These are phyloP conservation scores for Linderniella brevidens DNA, from an alignment of 257 asterid species.

Conservation along the genomic window DNA sequence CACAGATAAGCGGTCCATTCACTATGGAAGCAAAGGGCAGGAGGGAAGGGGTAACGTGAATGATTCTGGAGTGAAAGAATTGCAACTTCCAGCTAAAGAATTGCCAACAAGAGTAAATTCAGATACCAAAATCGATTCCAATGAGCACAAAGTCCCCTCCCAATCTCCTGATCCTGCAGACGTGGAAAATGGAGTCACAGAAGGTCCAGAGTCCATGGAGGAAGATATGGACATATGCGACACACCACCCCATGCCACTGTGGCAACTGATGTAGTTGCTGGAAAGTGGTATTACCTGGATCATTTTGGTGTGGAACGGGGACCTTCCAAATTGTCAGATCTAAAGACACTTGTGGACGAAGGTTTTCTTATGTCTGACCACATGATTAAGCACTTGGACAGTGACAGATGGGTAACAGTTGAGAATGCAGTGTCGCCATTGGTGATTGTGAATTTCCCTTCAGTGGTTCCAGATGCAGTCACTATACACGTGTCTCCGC, in stretches of 20 bases:
- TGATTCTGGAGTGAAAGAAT: constrained; percentile 34
- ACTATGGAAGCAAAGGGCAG: constrained; percentile 35
- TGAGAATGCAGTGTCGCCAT: constrained; percentile 87
- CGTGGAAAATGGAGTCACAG: constrained; percentile 37
- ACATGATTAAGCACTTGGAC: constrained; percentile 67
- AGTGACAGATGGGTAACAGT: constrained; percentile 94
- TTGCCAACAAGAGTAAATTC: constrained; percentile 30
- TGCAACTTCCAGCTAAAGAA: constrained; percentile 25
- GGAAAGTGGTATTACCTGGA: constrained; percentile 93
- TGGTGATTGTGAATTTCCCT: constrained; percentile 38
- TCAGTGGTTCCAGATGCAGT: constrained; percentile 75
- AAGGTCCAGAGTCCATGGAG: constrained; percentile 84
- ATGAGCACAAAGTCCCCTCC: constrained; percentile 20
- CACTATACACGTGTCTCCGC: constrained; percentile 80
- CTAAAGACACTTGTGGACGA: constrained; percentile 60
- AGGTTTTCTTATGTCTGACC: constrained; percentile 85
- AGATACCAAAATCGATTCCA: constrained; percentile 20
- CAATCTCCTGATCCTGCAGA: constrained; percentile 22
- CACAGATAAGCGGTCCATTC: constrained; percentile 33
- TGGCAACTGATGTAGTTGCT: constrained; percentile 29
- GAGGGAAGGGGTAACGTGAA: constrained; percentile 43
- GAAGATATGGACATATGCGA: constrained; percentile 98
- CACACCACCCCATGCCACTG: constrained; percentile 88
- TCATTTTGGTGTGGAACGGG: constrained; percentile 61
- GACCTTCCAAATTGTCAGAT: constrained; percentile 74